These are phyloP conservation scores for Paecilomyces dactylethromorphus DNA, from an alignment of 2,329 filamentous ascomycete species.

Conservation along the genomic window DNA sequence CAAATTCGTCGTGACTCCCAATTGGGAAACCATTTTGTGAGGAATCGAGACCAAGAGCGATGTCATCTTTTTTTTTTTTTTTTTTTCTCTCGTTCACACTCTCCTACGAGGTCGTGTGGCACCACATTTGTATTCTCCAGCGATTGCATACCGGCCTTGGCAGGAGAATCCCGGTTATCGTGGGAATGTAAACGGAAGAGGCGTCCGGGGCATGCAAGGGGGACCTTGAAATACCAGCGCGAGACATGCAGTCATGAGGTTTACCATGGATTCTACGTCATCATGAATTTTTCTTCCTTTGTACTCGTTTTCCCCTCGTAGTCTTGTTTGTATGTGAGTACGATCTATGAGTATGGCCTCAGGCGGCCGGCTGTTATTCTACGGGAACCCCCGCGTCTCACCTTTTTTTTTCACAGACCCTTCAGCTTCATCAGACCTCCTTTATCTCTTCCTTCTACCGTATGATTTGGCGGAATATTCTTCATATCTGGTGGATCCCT, in stretches of 20 bases:
- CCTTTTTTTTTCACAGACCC: too few species aligned
- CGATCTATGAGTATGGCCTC: too few species aligned
- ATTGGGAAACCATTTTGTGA: constrained; percentile 48
- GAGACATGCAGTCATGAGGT: not conserved
- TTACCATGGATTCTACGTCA: not conserved
- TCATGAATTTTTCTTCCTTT: not conserved
- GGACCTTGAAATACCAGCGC: not conserved
- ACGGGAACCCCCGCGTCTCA: too few species aligned
- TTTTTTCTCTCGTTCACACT: not conserved
- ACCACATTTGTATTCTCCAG: not conserved
- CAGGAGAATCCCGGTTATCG: not conserved
- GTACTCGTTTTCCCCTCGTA: too few species aligned
- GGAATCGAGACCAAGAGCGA: not conserved
- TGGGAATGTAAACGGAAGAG: not conserved
- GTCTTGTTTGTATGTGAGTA: too few species aligned
- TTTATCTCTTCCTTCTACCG: too few species aligned
- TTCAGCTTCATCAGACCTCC: too few species aligned
- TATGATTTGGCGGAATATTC: too few species aligned
- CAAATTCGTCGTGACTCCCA: constrained; percentile 58
- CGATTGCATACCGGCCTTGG: not conserved
- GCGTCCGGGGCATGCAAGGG: not conserved
- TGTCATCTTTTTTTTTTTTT: not conserved
- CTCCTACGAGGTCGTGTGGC: not conserved
- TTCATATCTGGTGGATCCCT: too few species aligned
- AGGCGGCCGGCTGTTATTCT: too few species aligned